Evolutionary conservation across 169 alveolate genomes (phyloP), one percentile per base, ranked within the genome.

Genomic region (Cryptosporidium felis): DNA sequence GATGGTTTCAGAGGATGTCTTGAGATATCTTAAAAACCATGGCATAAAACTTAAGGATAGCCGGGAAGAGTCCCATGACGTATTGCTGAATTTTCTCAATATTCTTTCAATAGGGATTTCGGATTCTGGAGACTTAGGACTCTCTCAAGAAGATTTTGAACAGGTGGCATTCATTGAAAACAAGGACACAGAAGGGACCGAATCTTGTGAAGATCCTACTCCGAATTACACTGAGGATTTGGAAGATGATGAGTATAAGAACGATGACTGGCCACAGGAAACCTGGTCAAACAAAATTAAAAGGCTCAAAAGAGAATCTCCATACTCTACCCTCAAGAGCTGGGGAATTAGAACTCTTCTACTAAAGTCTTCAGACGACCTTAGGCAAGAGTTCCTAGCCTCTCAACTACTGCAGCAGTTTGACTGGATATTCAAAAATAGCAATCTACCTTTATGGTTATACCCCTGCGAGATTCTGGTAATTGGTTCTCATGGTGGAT

Each of bases 321-420:
- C 97, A 3, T 95, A 92, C 85, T 96, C 97, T 12, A 89, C 65
- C 9, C 82, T 94, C 16, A 89, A 90, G 30, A 62, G 95, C 14
- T 95, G 97, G 97, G 94, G 92, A 56, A 66, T 94, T 6, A 90
- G 91, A 23, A 94, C 95, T 28, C 92, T 96, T 23, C 91, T 97
- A 42, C 95, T 97, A 23, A 97, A 97, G 82, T 98, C 99, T 1
- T 97, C 98, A 18, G 99, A 97, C 82, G 99, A 97, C 81, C 91
- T 97, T 38, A 66, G 99, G 28, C 98, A 96, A 81, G 99, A 97
- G 82, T 74, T 94, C 41, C 92, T 97, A 88, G 99, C 98, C 53
- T 94, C 97, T 85, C 99, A 97, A 90, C 85, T 97, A 58, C 93
- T 97, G 26, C 91, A 90, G 60, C 96, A 92, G 60, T 94, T 96